Evolutionary conservation across 2,329 filamentous ascomycete species (phyloP), one percentile per base, ranked within the genome.

Genomic region (Hypoxylon sp.): DNA sequence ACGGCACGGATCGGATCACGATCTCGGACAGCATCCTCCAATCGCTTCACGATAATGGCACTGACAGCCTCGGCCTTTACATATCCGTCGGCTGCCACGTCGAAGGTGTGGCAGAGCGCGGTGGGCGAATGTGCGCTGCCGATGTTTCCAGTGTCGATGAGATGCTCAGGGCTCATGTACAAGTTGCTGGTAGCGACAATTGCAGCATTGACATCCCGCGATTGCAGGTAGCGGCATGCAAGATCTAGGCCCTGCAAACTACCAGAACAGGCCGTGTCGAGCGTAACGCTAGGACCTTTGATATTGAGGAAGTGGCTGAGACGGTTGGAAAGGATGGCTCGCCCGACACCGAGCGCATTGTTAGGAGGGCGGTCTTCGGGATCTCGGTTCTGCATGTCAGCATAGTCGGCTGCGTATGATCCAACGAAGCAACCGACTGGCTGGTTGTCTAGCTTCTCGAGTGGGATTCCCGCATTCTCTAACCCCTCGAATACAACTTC

Each of bases 71-170:
- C 85, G 1, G 81, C 84, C 10, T 82, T 77, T 0, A 76, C 80
- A 67, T 85, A 87, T 0, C 85, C 85, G 62, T 83, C 78, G 1
- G 82, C 85, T 1, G 72, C 67, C 1, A 72, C 64, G 62, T 85
- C 83, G 58, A 81, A 84, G 1, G 72, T 74, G 44, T 77, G 70
- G 57, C 72, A 78, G 5, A 59, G 63, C 4, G 70, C 74, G 5
- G 72, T 70, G 1, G 70, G 68, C 5, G 58, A 66, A 29, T 65
- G 70, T 22, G 68, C 61, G 22, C n/a, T 50, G 31, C 57, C 65
- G 50, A 72, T 66, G 33, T 14, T 57, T 0, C 62, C 71, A 0
- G 52, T 51, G 48, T 68, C 65, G 42, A 73, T 70, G 26, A 71
- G 31, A n/a, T 74, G 70, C 29, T 77, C 74, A 4, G 79, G 78